Base-by-base conservation (phyloP, 495 filamentous ascomycete genomes). In the Penicillium samsonianum region DNA sequence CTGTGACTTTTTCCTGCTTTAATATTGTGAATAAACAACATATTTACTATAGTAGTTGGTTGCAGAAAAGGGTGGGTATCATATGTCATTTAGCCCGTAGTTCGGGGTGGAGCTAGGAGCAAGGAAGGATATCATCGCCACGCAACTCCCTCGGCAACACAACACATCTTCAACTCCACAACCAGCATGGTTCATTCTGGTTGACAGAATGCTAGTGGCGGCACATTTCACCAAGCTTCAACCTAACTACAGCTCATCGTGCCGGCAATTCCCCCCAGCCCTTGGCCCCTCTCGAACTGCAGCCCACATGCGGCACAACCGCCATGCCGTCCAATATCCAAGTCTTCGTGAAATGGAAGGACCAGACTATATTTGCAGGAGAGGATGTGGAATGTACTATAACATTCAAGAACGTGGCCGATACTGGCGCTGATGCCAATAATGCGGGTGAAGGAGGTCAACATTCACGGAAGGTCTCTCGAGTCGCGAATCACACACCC, bases 331-430 rank as follows among this genome's bases (percentile, higher is more conserved):
- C 79, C 57, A 82, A 95, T 77, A 92, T 98, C 66, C 87, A 90
- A 65, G 93, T 97, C 71, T 98, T 92, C 66, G 90, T 98, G 68
- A 85, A 88, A 75, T 98, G 88, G 90, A 89, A 88, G 70, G 90
- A 90, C 65, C 85, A 87, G 71, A 91, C 87, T 44, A 91, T 98
- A 60, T 98, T 96, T 72, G 90, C 95, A 30, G 95, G 95, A 60
- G 94, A 98, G 76, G 86, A 92, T 63, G 80, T 98, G 64, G 88
- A 92, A 74, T 96, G 94, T 73, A 91, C 84, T 50, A 97, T 98
- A 65, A 96, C 90, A 41, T 98, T 98, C 76, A 93, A 89, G 74
- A 98, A 98, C 68, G 82, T 92, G 57, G 84, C 89, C 22, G 74
- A 78, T 44, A 70, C 53, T 41, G 58, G 53, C 22, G 52, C 65